phyloP scores from a whole-genome alignment of 208 protist genomes.

The Porcisia hertigi region DNA sequence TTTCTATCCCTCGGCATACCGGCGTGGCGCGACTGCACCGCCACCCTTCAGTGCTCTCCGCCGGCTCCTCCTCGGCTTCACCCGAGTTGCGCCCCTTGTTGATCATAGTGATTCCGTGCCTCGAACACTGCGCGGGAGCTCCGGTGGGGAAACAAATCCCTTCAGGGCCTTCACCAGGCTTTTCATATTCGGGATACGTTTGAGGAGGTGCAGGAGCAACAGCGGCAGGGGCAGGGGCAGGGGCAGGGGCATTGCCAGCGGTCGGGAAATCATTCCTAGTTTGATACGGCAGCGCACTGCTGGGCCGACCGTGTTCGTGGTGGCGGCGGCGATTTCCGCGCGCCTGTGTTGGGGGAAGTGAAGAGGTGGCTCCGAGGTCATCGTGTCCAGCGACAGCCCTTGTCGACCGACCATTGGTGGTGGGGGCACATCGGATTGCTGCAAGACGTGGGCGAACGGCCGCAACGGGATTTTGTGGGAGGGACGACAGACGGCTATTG shows the following conservation, averaged over 20 bases:
- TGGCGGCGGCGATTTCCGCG: background rate
- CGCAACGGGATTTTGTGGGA: background rate
- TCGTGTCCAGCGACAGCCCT: background rate
- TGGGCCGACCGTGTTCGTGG: background rate
- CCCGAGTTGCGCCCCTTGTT: background rate
- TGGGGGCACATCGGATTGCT: background rate
- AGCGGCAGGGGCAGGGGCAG: background rate
- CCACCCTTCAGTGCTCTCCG: background rate
- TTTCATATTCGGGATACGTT: conserved; percentile 24
- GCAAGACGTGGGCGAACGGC: too few relatives aligned
- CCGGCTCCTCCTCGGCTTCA: background rate
- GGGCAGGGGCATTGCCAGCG: too few relatives aligned
- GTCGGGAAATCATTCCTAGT: background rate
- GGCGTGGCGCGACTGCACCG: background rate
- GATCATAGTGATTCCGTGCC: conserved; percentile 4
- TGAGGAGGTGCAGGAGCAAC: background rate
- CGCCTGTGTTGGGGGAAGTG: background rate
- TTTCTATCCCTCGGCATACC: background rate
- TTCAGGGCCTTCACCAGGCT: conserved; percentile 54
- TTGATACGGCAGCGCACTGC: background rate
- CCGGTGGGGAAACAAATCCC: conserved; percentile 44
- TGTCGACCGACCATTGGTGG: background rate
- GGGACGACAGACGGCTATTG: background rate
- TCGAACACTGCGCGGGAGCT: conserved; percentile 64
- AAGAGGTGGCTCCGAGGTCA: background rate